Conservation (phyloP, 441 rosid genomes). For the Arabidopsis hybrid region DNA sequence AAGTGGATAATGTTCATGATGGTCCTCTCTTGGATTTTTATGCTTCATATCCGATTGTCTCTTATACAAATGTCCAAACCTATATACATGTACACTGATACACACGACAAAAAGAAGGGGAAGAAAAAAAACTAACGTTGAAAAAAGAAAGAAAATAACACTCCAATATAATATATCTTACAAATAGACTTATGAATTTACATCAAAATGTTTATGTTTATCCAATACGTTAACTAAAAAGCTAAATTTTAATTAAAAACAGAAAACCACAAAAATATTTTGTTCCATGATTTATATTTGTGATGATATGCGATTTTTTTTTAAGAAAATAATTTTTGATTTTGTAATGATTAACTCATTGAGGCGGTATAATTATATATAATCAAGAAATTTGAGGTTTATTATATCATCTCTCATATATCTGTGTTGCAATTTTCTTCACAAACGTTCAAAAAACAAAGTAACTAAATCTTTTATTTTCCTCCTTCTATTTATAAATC, state of each 20-base stretch:
- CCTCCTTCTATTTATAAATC: not conserved
- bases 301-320: not conserved
- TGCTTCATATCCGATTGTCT: constrained; percentile 34
- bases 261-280: not conserved
- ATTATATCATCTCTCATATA: not conserved
- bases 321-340: too few relatives aligned
- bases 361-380: not conserved
- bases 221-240: not conserved
- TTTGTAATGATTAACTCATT: not conserved
- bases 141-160: not conserved
- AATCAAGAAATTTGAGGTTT: not conserved
- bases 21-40: constrained; percentile 39
- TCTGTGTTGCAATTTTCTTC: constrained; percentile 4
- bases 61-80: constrained; percentile 15
- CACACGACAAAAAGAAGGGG: not conserved
- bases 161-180: not conserved
- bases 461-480: not conserved
- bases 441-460: not conserved
- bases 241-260: not conserved
- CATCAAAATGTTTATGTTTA: not conserved
- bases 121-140: too few relatives aligned
- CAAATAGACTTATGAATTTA: not conserved
- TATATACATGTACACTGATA: not conserved
- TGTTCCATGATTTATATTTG: not conserved
- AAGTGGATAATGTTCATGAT: constrained; percentile 42